A percentile compares a stretch with the other conserved stretches of the same genome.
Evolutionary conservation across 73 alveolate genomes (phyloP).

Genomic region (Tetrahymena elliotti): DNA sequence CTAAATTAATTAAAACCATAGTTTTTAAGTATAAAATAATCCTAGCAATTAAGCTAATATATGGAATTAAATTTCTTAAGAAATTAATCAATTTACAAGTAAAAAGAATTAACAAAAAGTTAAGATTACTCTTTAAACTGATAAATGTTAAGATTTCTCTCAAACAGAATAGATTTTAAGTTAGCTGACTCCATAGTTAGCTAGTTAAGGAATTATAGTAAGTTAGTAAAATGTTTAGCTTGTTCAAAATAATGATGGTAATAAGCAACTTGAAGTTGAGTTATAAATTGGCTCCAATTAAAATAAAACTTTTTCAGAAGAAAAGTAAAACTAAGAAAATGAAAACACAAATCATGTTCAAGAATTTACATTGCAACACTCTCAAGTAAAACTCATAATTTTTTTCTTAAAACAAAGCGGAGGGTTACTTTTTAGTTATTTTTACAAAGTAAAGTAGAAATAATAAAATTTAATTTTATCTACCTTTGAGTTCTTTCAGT

Average conservation of each 20-base stretch:
- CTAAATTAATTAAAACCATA: not conserved
- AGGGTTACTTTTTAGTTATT: no score
- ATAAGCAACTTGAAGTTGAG: not conserved
- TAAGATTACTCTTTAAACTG: not conserved
- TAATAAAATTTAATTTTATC: no score
- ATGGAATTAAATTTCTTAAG: not conserved
- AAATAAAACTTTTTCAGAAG: not conserved
- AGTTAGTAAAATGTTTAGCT: not conserved
- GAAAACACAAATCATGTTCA: not conserved
- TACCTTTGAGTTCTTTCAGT: no score
- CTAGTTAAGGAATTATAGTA: not conserved
- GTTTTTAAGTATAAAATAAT: not conserved
- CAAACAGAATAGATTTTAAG: not conserved
- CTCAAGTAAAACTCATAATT: not conserved
- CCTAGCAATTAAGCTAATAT: not conserved
- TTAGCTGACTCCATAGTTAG: not conserved
- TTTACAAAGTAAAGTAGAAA: no score
- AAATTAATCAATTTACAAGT: not conserved
- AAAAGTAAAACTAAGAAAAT: not conserved
- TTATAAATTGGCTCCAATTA: not conserved
- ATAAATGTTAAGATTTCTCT: not conserved
- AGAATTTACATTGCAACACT: not conserved
- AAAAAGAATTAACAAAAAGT: not conserved
- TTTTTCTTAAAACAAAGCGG: no score
- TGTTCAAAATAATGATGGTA: not conserved